Conservation (phyloP, 179 eudicot genomes). For the Amaranthus tricolor region DNA sequence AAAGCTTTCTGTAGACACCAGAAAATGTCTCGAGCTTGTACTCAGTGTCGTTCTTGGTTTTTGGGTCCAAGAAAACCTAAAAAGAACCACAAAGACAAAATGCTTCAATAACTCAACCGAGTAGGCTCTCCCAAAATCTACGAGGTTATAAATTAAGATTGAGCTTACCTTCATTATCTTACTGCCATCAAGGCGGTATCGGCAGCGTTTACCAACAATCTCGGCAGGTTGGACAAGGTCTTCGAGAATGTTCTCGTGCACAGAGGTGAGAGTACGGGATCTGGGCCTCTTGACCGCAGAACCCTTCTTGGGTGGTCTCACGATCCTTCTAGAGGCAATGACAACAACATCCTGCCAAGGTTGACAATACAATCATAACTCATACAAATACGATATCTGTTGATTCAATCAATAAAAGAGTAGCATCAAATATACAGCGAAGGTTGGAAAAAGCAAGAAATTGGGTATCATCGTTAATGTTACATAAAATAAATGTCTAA, state of each 20-base stretch:
- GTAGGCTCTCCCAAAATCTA: neutral
- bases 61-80: constrained; percentile 67
- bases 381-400: too few species aligned
- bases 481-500: too few species aligned
- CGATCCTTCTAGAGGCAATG: constrained; percentile 42
- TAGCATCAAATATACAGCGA: too few species aligned
- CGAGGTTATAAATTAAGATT: neutral
- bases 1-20: constrained; percentile 67
- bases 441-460: too few species aligned
- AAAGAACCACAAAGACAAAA: neutral
- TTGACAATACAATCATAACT: too few species aligned
- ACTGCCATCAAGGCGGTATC: constrained; percentile 45
- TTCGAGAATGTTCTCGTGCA: constrained; percentile 44
- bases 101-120: neutral
- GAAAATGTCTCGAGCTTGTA: constrained; percentile 65
- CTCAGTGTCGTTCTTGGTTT: constrained; percentile 56
- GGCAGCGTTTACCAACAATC: constrained; percentile 41
- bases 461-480: too few species aligned
- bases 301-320: constrained; percentile 48
- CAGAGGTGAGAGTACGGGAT: constrained; percentile 42
- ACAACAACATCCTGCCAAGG: constrained; percentile 40
- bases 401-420: too few species aligned
- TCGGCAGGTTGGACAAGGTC: constrained; percentile 49
- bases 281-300: constrained; percentile 45
- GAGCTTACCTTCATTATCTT: constrained; percentile 40